A percentile compares a stretch with the other conserved stretches of the same genome.
These are phyloP conservation scores for Trichoderma virens DNA, from an alignment of 495 filamentous ascomycete species.

Conservation along the genomic window DNA sequence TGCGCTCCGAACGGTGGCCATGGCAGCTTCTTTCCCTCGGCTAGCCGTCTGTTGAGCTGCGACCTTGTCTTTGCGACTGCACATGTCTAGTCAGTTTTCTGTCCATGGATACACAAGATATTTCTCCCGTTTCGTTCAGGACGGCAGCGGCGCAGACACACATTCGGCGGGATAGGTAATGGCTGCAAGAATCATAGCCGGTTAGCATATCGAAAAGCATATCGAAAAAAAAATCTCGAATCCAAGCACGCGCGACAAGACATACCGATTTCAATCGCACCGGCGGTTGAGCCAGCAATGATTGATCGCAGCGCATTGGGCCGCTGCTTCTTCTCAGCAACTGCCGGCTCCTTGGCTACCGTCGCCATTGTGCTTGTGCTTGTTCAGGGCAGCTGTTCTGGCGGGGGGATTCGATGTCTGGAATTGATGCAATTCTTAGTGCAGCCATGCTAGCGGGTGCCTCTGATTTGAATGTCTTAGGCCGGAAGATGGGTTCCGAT, in stretches of 20 bases:
- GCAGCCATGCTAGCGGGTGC: not conserved
- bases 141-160: conserved; percentile 30
- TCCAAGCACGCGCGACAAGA: not conserved
- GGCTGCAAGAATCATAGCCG: conserved; percentile 36
- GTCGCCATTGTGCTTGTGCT: conserved; percentile 13
- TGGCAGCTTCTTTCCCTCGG: conserved; percentile 77
- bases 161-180: conserved; percentile 98
- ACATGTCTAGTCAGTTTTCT: conserved; percentile 18
- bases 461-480: not conserved
- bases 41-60: conserved; percentile 82
- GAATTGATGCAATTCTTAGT: too few relatives aligned
- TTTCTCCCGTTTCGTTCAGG: not conserved
- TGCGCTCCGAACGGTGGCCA: conserved; percentile 90
- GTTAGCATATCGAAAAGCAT: not conserved
- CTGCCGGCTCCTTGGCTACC: conserved; percentile 19
- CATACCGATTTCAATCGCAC: conserved; percentile 87
- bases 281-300: conserved; percentile 80
- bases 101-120: conserved; percentile 13
- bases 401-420: not conserved
- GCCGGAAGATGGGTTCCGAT: conserved; percentile 8
- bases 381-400: not conserved
- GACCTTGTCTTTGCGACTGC: conserved; percentile 85
- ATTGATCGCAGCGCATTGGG: conserved; percentile 80
- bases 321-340: conserved; percentile 38
- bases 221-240: too few relatives aligned